phyloP scores from a whole-genome alignment of 345 rosid species.

The Cardamine occulta region DNA sequence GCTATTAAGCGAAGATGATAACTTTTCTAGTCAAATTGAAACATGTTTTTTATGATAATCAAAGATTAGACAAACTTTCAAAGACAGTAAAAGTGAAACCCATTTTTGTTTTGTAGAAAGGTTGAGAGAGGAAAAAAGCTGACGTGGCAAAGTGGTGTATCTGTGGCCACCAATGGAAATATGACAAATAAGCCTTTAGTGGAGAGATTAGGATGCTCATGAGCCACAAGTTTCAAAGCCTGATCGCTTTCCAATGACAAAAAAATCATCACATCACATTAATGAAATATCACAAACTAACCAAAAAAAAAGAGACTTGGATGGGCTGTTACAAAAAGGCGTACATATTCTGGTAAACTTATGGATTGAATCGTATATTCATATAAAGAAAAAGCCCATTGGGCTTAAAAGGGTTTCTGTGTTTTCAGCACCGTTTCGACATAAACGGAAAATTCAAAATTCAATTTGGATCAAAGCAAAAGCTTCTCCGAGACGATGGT shows the following conservation, averaged over 20 bases:
- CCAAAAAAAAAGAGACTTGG: too few species aligned
- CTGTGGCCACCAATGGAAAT: constrained; percentile 23
- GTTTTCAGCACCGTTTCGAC: background rate
- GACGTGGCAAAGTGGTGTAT: constrained; percentile 32
- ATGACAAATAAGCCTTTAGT: constrained; percentile 18
- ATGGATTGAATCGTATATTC: background rate
- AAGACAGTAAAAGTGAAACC: constrained; percentile 3
- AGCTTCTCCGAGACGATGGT: constrained; percentile 45
- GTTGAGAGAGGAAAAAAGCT: background rate
- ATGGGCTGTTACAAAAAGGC: background rate
- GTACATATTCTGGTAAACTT: background rate
- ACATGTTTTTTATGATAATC: background rate
- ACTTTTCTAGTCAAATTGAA: background rate
- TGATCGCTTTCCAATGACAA: background rate
- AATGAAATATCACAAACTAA: background rate
- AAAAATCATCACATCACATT: background rate
- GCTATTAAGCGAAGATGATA: background rate
- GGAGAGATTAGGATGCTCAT: constrained; percentile 42
- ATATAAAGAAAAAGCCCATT: background rate
- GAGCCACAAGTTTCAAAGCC: background rate
- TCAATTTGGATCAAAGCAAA: background rate
- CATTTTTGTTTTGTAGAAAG: background rate
- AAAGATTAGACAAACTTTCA: background rate
- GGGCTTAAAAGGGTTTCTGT: constrained; percentile 1
- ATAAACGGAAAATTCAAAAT: constrained; percentile 24